These are phyloP conservation scores for Alternaria gaisen DNA, from an alignment of 2,329 filamentous ascomycete genomes.

Conservation along the genomic window DNA sequence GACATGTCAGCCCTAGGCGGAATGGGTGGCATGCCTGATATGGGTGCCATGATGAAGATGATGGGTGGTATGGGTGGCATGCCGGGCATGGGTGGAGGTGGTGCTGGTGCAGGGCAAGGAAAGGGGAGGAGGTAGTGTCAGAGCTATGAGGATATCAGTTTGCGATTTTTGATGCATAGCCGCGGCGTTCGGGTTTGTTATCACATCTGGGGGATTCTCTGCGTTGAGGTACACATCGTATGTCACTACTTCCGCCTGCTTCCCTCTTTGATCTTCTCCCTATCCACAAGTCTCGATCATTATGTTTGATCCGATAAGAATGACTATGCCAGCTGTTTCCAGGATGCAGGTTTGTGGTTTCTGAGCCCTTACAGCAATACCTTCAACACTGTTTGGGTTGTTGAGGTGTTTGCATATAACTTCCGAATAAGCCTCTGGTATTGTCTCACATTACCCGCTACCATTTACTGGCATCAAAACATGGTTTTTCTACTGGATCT, in stretches of 20 bases:
- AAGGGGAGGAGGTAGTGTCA: slow-evolving; percentile 32
- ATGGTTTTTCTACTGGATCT: neutral
- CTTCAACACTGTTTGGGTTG: neutral
- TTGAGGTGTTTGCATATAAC: neutral
- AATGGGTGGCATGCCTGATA: slow-evolving; percentile 62
- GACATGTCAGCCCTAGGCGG: slow-evolving; percentile 66
- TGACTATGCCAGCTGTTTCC: neutral
- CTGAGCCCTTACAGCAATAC: neutral
- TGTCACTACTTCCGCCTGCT: slow-evolving; percentile 2
- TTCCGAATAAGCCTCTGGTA: neutral
- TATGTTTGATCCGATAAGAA: neutral
- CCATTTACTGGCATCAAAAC: neutral
- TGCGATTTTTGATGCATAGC: slow-evolving; percentile 17
- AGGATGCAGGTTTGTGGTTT: neutral
- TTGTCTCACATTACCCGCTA: neutral
- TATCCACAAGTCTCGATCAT: neutral
- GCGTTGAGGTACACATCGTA: neutral
- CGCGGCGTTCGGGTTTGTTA: slow-evolving; percentile 15
- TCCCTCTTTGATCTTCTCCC: neutral
- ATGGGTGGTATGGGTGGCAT: slow-evolving; percentile 48
- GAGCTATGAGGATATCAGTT: slow-evolving; percentile 8
- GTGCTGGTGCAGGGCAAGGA: slow-evolving; percentile 28
- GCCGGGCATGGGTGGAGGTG: slow-evolving; percentile 38
- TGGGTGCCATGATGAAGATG: slow-evolving; percentile 48
- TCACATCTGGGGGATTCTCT: slow-evolving; percentile 1